Conservation (phyloP, 352 stramenopile species). For the Elongisporangium prolatum region DNA sequence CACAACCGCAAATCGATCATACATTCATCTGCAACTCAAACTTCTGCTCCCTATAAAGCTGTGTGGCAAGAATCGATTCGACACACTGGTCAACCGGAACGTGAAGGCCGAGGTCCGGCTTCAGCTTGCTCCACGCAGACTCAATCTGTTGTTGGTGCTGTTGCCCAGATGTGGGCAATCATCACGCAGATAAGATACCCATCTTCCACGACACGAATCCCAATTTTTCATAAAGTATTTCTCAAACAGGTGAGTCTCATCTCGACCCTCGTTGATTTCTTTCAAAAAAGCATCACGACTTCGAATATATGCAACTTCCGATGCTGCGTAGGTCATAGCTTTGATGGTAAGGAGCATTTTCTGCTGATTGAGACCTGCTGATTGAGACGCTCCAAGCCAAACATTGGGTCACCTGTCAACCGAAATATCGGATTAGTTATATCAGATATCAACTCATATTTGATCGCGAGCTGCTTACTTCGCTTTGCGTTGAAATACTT, state of each 20-base stretch:
- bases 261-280: background rate
- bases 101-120: constrained; percentile 9
- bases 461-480: background rate
- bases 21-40: constrained; percentile 7
- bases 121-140: constrained; percentile 20
- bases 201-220: constrained; percentile 9
- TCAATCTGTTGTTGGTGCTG: constrained; percentile 28
- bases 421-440: background rate
- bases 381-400: background rate
- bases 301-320: background rate
- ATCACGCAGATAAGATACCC: constrained; percentile 11
- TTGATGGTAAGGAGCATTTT: background rate
- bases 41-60: constrained; percentile 10
- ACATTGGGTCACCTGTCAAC: background rate
- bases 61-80: constrained; percentile 12
- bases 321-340: background rate
- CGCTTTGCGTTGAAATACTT: constrained; percentile 1
- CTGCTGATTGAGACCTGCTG: background rate
- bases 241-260: constrained; percentile 8
- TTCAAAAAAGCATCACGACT: background rate
- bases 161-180: constrained; percentile 14
- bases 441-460: background rate
- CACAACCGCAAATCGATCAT: background rate
- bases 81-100: constrained; percentile 17
- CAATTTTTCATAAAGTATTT: constrained; percentile 21